Conservation (phyloP, 345 rosid genomes). For the Dimocarpus longan region DNA sequence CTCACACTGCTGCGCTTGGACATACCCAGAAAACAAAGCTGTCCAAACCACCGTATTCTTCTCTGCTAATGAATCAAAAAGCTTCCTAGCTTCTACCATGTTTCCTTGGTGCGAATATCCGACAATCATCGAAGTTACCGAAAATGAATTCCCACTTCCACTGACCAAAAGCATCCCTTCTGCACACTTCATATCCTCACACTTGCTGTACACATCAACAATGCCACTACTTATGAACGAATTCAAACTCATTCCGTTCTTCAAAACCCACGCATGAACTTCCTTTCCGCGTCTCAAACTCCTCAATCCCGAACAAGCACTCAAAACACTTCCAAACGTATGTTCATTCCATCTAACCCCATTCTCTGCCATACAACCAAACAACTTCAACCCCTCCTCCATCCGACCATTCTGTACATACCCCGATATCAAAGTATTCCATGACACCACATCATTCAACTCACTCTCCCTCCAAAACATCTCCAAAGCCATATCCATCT, state of each 20-base stretch:
- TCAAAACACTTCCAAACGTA: conserved; percentile 55
- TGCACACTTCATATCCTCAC: conserved; percentile 65
- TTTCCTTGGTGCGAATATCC: conserved; percentile 63
- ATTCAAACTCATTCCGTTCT: conserved; percentile 48
- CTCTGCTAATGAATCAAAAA: conserved; percentile 58
- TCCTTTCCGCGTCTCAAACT: conserved; percentile 59
- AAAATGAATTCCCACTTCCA: conserved; percentile 47
- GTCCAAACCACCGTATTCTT: conserved; percentile 70
- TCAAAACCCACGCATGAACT: conserved; percentile 69
- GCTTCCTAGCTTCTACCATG: conserved; percentile 61
- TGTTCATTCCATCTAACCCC: conserved; percentile 65
- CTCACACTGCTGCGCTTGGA: conserved; percentile 48
- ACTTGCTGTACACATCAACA: conserved; percentile 70
- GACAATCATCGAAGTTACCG: conserved; percentile 60
- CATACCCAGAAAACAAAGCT: conserved; percentile 69
- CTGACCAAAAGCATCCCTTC: conserved; percentile 43
- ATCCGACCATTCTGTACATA: conserved; percentile 52
- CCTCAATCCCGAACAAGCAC: conserved; percentile 54
- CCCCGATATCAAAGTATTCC: conserved; percentile 77
- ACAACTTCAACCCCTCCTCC: conserved; percentile 57
- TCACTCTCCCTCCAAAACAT: conserved; percentile 53
- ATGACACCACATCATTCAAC: conserved; percentile 60
- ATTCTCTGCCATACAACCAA: conserved; percentile 56
- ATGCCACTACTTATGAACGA: conserved; percentile 53
- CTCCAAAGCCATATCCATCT: conserved; percentile 58